phyloP scores from a whole-genome alignment of 495 filamentous ascomycete species.

The Penicillium silybi region DNA sequence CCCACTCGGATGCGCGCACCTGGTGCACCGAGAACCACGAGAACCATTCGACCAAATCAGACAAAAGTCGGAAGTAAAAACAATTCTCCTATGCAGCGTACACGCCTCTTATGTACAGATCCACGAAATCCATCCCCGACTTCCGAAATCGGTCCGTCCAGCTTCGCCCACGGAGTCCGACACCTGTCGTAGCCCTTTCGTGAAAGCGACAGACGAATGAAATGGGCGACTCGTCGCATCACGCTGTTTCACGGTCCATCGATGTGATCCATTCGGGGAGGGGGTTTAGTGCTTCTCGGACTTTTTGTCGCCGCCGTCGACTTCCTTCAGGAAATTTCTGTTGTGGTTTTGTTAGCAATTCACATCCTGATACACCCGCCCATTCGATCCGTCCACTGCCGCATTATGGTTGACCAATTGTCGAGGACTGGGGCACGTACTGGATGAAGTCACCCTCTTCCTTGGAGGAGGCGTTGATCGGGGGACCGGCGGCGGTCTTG shows the following conservation, averaged over 20 bases:
- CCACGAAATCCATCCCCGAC: constrained; percentile 20
- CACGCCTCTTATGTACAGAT: constrained; percentile 46
- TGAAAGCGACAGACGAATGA: constrained; percentile 13
- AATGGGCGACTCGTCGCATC: constrained; percentile 16
- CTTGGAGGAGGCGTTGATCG: constrained; percentile 80
- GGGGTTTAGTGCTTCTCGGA: constrained; percentile 53
- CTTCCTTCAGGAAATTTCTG: constrained; percentile 77
- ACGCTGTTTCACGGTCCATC: constrained; percentile 13
- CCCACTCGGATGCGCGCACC: background rate
- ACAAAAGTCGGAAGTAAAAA: constrained; percentile 12
- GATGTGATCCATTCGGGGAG: constrained; percentile 13
- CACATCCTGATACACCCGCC: background rate
- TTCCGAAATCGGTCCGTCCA: constrained; percentile 12
- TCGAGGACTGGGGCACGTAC: constrained; percentile 49
- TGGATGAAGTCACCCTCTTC: constrained; percentile 98
- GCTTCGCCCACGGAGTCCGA: constrained; percentile 7
- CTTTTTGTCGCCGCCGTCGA: constrained; percentile 67
- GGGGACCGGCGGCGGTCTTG: constrained; percentile 57
- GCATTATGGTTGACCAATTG: background rate
- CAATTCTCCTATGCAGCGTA: constrained; percentile 38
- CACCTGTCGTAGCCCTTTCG: constrained; percentile 3
- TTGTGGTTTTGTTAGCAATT: constrained; percentile 6
- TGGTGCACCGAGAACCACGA: background rate
- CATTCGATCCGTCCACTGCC: background rate
- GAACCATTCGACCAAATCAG: background rate